A percentile compares a stretch with the other conserved stretches of the same genome.
Evolutionary conservation across 2,329 filamentous ascomycete genomes (phyloP).

Genomic region (Fusarium torulosum): DNA sequence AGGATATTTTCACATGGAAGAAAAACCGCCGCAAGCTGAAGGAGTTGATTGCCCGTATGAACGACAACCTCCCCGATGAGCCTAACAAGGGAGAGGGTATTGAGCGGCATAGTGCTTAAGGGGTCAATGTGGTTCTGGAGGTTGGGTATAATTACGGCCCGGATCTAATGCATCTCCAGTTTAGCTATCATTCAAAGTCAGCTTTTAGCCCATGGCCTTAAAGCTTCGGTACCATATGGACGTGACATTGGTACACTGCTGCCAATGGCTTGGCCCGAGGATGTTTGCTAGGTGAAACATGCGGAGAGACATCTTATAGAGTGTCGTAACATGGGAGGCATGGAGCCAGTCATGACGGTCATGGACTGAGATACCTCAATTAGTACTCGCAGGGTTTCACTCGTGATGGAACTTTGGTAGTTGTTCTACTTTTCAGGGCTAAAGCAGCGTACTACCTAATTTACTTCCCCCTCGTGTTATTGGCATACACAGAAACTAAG

Average conservation of each 20-base stretch:
- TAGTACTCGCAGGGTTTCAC: too few species aligned
- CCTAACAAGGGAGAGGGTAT: conserved; percentile 51
- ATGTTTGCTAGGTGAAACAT: not conserved
- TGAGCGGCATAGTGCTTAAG: conserved; percentile 11
- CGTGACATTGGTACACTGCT: not conserved
- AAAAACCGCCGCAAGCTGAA: conserved; percentile 60
- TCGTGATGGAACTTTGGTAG: too few species aligned
- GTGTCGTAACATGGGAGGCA: not conserved
- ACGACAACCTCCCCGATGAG: conserved; percentile 62
- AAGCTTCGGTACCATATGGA: conserved; percentile 2
- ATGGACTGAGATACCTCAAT: too few species aligned
- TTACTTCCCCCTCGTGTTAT: not conserved
- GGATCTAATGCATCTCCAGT: conserved; percentile 1
- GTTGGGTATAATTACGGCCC: not conserved
- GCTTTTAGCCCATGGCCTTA: conserved; percentile 5
- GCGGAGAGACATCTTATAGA: not conserved
- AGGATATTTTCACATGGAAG: conserved; percentile 61
- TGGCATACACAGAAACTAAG: conserved; percentile 4
- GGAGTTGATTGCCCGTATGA: conserved; percentile 57
- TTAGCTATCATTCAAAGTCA: conserved; percentile 12
- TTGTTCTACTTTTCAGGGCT: not conserved
- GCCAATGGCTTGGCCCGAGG: not conserved
- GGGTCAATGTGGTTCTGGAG: not conserved
- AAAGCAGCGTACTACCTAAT: not conserved
- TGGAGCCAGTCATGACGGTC: too few species aligned